Conservation (phyloP, 768 basidiomycete species). For the Candolleomyces efflorescens region DNA sequence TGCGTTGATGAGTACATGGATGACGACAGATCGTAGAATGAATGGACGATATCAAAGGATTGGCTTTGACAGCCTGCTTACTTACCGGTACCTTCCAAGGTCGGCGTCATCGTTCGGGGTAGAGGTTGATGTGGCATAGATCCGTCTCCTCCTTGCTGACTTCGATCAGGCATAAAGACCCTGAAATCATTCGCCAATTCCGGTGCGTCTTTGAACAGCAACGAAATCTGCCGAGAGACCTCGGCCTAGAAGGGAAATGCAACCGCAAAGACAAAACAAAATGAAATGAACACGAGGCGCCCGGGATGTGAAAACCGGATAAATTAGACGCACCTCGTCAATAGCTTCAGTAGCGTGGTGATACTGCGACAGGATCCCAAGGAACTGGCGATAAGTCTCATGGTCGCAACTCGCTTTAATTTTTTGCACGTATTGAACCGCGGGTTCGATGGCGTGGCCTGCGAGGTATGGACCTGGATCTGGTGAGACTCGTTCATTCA, state of each 20-base stretch:
- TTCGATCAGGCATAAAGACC: conserved; percentile 67
- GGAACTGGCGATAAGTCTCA: conserved; percentile 77
- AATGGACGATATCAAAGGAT: no score
- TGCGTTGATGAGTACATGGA: not conserved
- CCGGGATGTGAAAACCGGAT: conserved; percentile 3
- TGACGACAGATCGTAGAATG: not conserved
- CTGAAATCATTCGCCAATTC: conserved; percentile 72
- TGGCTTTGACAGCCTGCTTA: no score
- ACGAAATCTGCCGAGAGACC: conserved; percentile 63
- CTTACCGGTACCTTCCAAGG: not conserved
- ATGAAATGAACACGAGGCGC: conserved; percentile 10
- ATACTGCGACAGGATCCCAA: conserved; percentile 69
- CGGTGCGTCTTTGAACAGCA: conserved; percentile 70
- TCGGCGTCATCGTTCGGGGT: conserved; percentile 10
- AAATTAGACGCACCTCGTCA: conserved; percentile 44
- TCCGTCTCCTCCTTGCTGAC: conserved; percentile 41
- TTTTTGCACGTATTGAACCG: conserved; percentile 94
- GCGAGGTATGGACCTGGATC: conserved; percentile 21
- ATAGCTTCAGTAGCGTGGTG: conserved; percentile 56
- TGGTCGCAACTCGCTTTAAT: conserved; percentile 93
- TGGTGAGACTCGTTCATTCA: not conserved
- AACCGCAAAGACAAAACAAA: no score
- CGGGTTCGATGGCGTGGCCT: conserved; percentile 59
- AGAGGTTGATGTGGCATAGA: conserved; percentile 27
- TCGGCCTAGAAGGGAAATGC: conserved; percentile 49